These are phyloP conservation scores for Artemisia annua DNA, from an alignment of 129 eudicot genomes.

Conservation along the genomic window DNA sequence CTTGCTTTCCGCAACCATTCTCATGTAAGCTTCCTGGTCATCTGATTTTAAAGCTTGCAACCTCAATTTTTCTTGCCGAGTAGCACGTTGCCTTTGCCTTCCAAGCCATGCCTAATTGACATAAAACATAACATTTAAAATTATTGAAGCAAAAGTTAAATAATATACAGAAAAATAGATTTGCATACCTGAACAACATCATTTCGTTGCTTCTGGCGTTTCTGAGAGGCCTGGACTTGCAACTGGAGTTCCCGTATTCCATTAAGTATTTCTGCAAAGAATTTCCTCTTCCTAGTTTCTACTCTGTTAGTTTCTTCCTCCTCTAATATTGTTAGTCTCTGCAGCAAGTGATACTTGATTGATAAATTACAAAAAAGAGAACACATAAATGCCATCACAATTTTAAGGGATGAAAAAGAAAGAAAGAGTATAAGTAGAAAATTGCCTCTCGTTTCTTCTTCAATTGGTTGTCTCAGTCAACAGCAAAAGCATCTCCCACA, in stretches of 20 bases:
- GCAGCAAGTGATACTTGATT: slow-evolving; percentile 30
- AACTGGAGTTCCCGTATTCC: slow-evolving; percentile 84
- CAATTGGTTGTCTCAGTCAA: slow-evolving; percentile 71
- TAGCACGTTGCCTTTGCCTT: slow-evolving; percentile 96
- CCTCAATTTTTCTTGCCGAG: slow-evolving; percentile 87
- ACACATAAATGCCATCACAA: not conserved
- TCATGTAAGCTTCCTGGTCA: no score
- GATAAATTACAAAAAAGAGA: not conserved
- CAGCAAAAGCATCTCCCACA: slow-evolving; percentile 81
- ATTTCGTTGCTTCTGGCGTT: slow-evolving; percentile 83
- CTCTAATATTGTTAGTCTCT: slow-evolving; percentile 79
- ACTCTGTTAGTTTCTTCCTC: slow-evolving; percentile 82
- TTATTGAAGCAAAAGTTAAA: no score
- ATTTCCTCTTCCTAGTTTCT: slow-evolving; percentile 76
- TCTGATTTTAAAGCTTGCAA: slow-evolving; percentile 92
- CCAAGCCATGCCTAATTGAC: slow-evolving; percentile 90
- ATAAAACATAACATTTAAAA: no score
- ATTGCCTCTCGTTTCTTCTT: slow-evolving; percentile 88
- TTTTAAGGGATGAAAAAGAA: not conserved
- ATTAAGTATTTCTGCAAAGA: slow-evolving; percentile 90
- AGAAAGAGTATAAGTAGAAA: slow-evolving; percentile 10
- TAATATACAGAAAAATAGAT: not conserved
- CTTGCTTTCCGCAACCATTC: no score
- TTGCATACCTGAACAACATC: slow-evolving; percentile 83
- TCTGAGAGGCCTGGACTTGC: slow-evolving; percentile 87